Base-by-base conservation (phyloP, 768 basidiomycete genomes). In the Mrakia frigida region DNA sequence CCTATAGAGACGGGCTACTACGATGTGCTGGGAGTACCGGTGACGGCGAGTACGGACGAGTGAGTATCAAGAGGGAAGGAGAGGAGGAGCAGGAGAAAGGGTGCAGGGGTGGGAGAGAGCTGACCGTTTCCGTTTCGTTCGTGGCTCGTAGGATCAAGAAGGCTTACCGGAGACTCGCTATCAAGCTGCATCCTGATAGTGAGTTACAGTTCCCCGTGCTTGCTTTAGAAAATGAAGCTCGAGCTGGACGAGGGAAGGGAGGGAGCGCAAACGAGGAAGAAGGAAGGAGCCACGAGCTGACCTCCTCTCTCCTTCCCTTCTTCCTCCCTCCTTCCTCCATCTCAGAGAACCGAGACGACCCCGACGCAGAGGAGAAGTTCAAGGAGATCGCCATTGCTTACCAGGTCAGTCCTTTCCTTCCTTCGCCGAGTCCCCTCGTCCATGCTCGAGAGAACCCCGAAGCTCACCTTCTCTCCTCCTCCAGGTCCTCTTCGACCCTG, bases 141-240 rank as follows among this genome's bases (percentile, higher is more conserved):
- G 35, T 43, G 9, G 10, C 23, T 35, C 35, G 37, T 41, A 68
- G 74, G 16, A 74, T 78, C 68, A 78, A 78, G 67, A 78, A 78
- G 77, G 77, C 77, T 31, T 78, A 78, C 52, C 53, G 77, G n/a
- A 33, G 77, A 31, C 71, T 78, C 25, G 77, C 77, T 25, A 78
- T 78, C 73, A 78, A 78, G 68, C 77, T 56, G 35, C 77, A 78
- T 41, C 77, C 77, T 0, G 77, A 78, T 53, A 77, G 71, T 72
- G 59, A 23, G 71, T 72, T 4, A 0, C 33, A n/a, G 0, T 0
- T 11, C 13, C 31, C 7, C 41, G 7, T 5, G 5, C 41, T 1
- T 0, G 41, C 2, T 14, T 6, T 33, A 21, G n/a, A n/a, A 16
- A 39, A 7, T 16, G 25, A 11, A 18, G 33, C 59, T 60, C 59